Percentiles rank a stretch among this genome's conserved stretches.
These are phyloP conservation scores for Wickerhamomyces sp. DNA, from an alignment of 1,139 yeast genomes.

Conservation along the genomic window DNA sequence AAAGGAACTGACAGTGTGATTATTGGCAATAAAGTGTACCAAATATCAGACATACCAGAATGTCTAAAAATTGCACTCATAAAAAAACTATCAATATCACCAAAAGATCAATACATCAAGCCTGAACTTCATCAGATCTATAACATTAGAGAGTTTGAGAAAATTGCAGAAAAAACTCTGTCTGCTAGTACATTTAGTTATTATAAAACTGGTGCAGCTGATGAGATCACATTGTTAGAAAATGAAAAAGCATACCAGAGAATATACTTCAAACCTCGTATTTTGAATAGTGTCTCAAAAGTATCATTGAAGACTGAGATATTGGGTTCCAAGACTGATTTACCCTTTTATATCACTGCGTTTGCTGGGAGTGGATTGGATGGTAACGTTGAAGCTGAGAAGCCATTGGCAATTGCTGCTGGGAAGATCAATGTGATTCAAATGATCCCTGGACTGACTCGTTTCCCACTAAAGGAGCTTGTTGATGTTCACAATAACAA, in stretches of 20 bases:
- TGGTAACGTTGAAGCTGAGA: conserved; percentile 48
- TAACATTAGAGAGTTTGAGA: conserved; percentile 1
- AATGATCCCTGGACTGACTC: conserved; percentile 54
- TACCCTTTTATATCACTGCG: conserved; percentile 55
- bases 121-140: neutral
- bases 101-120: neutral
- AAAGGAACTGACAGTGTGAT: too few species aligned
- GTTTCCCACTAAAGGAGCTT: conserved; percentile 53
- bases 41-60: conserved; percentile 1
- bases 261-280: conserved; percentile 64
- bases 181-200: conserved; percentile 71
- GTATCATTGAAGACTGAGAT: conserved; percentile 34
- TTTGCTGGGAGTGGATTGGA: conserved; percentile 47
- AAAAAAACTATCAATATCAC: neutral
- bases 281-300: conserved; percentile 56
- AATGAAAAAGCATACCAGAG: conserved; percentile 73
- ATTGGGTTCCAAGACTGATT: conserved; percentile 41
- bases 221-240: conserved; percentile 72
- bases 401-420: conserved; percentile 45
- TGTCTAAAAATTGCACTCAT: neutral
- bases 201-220: conserved; percentile 76
- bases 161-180: conserved; percentile 59
- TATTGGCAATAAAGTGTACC: neutral
- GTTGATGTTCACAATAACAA: conserved; percentile 18
- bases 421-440: conserved; percentile 43